Base-by-base conservation (phyloP, 208 protist species). In the Novymonas esmeraldas region DNA sequence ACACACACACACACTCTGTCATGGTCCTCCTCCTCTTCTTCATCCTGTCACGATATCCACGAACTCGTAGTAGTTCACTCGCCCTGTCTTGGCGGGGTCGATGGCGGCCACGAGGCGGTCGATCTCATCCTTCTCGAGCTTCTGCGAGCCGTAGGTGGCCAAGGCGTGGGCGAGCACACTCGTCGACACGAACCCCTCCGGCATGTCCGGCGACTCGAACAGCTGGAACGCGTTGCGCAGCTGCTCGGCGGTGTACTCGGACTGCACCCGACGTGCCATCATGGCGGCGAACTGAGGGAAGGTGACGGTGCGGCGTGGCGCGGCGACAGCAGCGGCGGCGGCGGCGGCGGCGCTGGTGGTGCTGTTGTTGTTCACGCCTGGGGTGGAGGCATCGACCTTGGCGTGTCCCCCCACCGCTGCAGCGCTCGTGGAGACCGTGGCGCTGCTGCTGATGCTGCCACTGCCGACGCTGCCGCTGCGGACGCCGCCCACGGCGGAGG, bases 51-150 rank as follows among this genome's bases (percentile, higher is more conserved):
- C 87, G 49, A 95, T 70, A 26, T 84, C 78, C 11, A 98, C 85
- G 66, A 97, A 97, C 22, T 97, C 90, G 26, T 89, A 67, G 71
- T 98, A 98, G 62, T 98, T 94, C 41, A 98, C 78, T 39, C 77
- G 76, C 0, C 93, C 93, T 11, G 82, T 93, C 26, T 69, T 73
- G 18, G 97, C 81, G 0, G 89, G 90, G 64, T 97, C 92, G 3
- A 97, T 76, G 9, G 84, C 79, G 0, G 83, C 81, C 6, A 97
- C 71, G 20, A 98, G 73, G 20, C 89, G 74, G 34, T 73, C 56
- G 18, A 90, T 92, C 73, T 97, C 92, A 10, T 91, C 90, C 29
- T 54, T 33, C n/a, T 75, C 81, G 7, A 97, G 79, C 55, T 95
- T 95, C 67, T 97, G 87, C 10, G 89, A 86, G 22, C 92, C 92